Percentiles rank a stretch among this genome's conserved stretches.
Evolutionary conservation across 306 rosid species (phyloP).

Genomic region (Citrullus mucosospermus): DNA sequence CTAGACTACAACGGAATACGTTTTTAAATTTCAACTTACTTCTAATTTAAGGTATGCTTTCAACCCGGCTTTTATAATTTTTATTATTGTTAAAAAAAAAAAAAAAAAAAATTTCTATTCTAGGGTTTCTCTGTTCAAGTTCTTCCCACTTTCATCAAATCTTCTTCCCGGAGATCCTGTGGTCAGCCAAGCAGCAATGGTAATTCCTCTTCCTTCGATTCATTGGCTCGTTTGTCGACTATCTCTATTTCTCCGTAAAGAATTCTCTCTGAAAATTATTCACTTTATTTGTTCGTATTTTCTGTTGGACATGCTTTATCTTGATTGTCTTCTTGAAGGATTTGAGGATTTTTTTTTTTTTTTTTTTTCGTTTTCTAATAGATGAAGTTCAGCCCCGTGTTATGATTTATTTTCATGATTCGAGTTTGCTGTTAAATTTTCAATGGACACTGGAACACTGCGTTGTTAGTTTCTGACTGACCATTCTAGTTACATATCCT

Average conservation of each 20-base stretch:
- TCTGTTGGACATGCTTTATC: neutral
- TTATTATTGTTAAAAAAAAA: neutral
- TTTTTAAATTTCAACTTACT: too few species aligned
- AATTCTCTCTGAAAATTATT: neutral
- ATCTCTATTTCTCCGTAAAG: neutral
- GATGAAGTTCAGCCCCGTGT: neutral
- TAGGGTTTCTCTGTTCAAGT: neutral
- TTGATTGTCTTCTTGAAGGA: neutral
- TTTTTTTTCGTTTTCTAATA: neutral
- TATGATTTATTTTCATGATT: neutral
- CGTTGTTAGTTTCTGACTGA: neutral
- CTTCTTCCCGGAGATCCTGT: neutral
- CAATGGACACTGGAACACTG: neutral
- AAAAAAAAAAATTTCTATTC: neutral
- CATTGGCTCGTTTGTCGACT: neutral
- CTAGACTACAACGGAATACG: neutral
- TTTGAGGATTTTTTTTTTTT: neutral
- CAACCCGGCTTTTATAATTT: too few species aligned
- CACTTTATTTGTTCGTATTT: neutral
- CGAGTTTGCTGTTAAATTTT: neutral
- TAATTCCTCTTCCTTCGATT: constrained; percentile 1
- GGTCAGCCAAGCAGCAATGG: neutral
- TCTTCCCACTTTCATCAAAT: neutral
- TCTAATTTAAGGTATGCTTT: too few species aligned
- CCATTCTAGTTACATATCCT: neutral